Evolutionary conservation across 1,284 basidiomycete species (phyloP).

Genomic region (Ceratobasidium papillatum): DNA sequence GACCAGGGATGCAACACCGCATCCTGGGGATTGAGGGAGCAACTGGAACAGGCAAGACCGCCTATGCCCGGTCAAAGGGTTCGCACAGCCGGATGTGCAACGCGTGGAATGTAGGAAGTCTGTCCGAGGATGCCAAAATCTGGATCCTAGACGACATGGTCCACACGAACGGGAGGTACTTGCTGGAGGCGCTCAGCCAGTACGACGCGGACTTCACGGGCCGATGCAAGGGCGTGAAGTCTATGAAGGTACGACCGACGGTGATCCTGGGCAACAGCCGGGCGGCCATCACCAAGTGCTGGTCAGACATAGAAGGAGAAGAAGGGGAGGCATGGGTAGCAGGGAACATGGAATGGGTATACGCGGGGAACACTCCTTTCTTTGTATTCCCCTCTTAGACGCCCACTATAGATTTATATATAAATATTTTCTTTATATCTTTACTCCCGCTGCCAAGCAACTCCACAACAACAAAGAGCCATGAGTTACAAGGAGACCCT

Average conservation of each 20-base stretch:
- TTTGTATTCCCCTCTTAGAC: neutral
- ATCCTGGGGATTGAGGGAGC: constrained; percentile 4
- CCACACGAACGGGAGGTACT: neutral
- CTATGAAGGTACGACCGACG: neutral
- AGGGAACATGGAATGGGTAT: neutral
- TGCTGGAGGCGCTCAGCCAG: neutral
- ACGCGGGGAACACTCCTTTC: neutral
- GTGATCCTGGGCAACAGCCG: neutral
- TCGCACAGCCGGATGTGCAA: neutral
- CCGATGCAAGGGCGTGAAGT: neutral
- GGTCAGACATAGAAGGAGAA: neutral
- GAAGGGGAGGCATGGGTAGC: neutral
- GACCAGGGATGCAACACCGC: neutral
- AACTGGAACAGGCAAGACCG: neutral
- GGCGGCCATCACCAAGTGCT: neutral
- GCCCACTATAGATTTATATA: no score
- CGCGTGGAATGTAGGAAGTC: neutral
- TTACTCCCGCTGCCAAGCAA: no score
- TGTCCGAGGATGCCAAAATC: neutral
- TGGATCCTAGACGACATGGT: neutral
- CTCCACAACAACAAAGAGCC: no score
- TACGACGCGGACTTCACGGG: constrained; percentile 2
- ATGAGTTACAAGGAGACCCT: no score
- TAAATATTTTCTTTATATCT: no score
- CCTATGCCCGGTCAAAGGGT: neutral